A percentile compares a stretch with the other conserved stretches of the same genome.
Conservation (phyloP, 306 rosid species). For the Cicer pinnatifidum region DNA sequence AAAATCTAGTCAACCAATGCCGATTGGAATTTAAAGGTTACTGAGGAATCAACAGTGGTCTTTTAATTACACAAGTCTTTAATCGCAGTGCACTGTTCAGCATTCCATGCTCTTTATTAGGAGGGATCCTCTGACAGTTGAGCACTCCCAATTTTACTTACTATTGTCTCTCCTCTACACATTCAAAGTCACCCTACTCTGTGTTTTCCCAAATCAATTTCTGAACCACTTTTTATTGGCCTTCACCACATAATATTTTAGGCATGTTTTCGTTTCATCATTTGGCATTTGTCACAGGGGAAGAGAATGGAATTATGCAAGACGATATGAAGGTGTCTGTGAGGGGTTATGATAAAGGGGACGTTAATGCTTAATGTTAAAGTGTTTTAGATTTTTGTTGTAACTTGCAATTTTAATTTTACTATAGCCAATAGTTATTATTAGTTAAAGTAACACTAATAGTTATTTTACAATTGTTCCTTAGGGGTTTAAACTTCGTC, state of each 20-base stretch:
- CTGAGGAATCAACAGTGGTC: background rate
- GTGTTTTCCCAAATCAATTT: background rate
- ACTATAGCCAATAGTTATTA: background rate
- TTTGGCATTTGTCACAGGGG: background rate
- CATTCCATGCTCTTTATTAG: background rate
- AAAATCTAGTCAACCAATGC: slow-evolving; percentile 26
- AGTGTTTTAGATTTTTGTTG: background rate
- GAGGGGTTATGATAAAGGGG: background rate
- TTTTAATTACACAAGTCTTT: slow-evolving; percentile 8
- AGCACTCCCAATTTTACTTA: background rate
- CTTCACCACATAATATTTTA: background rate
- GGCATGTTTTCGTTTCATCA: slow-evolving; percentile 1
- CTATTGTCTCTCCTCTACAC: background rate
- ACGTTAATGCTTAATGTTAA: background rate
- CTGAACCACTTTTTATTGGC: background rate
- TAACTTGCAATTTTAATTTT: background rate
- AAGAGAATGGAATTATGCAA: background rate
- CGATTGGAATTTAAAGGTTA: slow-evolving; percentile 19
- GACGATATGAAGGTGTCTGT: background rate
- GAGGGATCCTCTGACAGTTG: background rate
- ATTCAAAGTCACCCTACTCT: background rate
- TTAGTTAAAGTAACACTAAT: too few relatives aligned
- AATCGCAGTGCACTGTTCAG: background rate
- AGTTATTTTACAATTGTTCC: too few relatives aligned
- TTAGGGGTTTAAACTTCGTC: too few relatives aligned